Percentiles rank a stretch among this genome's conserved stretches.
Evolutionary conservation across 208 protist genomes (phyloP).

Genomic region (Trypanosoma caninum): DNA sequence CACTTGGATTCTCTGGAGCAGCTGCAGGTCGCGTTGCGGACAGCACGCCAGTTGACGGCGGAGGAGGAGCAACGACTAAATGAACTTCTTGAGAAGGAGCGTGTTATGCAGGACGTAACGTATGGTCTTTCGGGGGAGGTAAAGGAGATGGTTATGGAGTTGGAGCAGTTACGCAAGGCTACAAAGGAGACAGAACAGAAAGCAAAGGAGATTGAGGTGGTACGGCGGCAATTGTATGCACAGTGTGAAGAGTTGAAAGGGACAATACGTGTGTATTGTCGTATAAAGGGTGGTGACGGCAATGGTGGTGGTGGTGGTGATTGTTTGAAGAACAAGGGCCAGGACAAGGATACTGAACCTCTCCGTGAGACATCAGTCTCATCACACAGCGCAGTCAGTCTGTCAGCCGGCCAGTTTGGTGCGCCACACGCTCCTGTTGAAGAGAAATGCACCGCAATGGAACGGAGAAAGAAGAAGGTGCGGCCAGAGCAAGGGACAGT

Average conservation of each 20-base stretch:
- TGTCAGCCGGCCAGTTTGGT: background rate
- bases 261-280: slow-evolving; percentile 90
- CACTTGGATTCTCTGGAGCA: slow-evolving; percentile 35
- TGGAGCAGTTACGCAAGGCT: slow-evolving; percentile 38
- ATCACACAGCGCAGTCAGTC: slow-evolving; percentile 10
- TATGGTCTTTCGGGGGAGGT: slow-evolving; percentile 76
- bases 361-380: slow-evolving; percentile 17
- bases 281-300: slow-evolving; percentile 52
- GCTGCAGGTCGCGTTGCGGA: slow-evolving; percentile 19
- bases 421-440: background rate
- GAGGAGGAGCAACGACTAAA: slow-evolving; percentile 21
- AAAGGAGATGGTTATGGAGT: slow-evolving; percentile 55
- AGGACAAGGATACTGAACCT: background rate
- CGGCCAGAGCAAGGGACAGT: background rate
- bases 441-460: background rate
- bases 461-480: background rate
- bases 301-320: background rate
- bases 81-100: slow-evolving; percentile 42
- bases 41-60: slow-evolving; percentile 13
- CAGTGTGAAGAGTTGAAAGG: slow-evolving; percentile 85
- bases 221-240: slow-evolving; percentile 65
- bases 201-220: slow-evolving; percentile 62
- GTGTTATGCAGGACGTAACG: slow-evolving; percentile 47
- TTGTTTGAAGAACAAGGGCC: background rate
- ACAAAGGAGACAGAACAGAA: slow-evolving; percentile 23